Evolutionary conservation across 495 filamentous ascomycete species (phyloP), one percentile per base, ranked within the genome.

Genomic region (Penicillium turbatum): DNA sequence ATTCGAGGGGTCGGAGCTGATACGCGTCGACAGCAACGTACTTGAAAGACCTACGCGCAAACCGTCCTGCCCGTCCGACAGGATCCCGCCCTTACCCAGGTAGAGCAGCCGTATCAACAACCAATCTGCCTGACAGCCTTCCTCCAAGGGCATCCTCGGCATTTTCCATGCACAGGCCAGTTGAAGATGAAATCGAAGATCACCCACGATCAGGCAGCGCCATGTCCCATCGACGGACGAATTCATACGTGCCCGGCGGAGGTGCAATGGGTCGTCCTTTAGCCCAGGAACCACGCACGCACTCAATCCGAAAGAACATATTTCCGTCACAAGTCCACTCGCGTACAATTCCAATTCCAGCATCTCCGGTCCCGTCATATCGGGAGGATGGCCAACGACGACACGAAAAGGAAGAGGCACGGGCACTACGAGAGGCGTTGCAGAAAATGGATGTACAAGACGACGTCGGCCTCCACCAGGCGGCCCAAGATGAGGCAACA

Each of bases 391-490:
- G 84, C 12, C 83, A 86, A 61, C 78, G 91, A 49, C 89, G 87
- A 79, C 86, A 92, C 76, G 91, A 96, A 68, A 88, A 86, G 63
- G 87, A 92, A 64, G 90, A 96, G 65, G 87, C 88, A 1, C 75
- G 82, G 21, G 85, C 86, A 6, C 64, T 96, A 39, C 82, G 89
- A 6, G 80, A 87, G 65, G 91, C 90, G 12, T 79, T 96, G 71
- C 82, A 91, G 53, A 85, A 87, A 59, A 84, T 93, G 82, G 84
- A 88, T 61, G 45, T 88, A 36, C 70, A 86, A 2, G 86, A 89
- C 34, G 89, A 95, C 26, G 68, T 75, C 44, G 78, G 81, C 26
- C 52, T 95, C 21, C 85, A 92, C 59, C 67, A 81, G 8, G 88
- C 86, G 19, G 91, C 91, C 8, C 84, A 91, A 54, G 80, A 92